Evolutionary conservation across 2,329 filamentous ascomycete species (phyloP), one percentile per base, ranked within the genome.

Genomic region (Exophiala dermatitidis): DNA sequence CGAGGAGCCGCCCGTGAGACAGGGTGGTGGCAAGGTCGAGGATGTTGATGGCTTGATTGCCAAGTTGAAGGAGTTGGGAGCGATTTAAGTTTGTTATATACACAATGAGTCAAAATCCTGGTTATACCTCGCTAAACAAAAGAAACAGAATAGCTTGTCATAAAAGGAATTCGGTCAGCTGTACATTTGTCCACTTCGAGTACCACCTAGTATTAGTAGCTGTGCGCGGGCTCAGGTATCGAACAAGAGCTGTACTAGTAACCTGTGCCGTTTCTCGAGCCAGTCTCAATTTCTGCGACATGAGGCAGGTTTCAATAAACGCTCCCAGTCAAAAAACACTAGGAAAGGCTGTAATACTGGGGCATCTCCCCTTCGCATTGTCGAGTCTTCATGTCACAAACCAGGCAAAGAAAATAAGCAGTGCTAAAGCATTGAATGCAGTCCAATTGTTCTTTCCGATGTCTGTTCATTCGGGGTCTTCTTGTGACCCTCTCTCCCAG

Each of bases 21-120:
- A 95, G 74, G 93, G 93, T 38, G 93, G 93, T 65, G 90, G 89
- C 63, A 98, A 97, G 82, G 93, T 98, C 19, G 90, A 95, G 67
- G 86, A 96, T 76, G 93, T 98, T 26, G 90, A 94, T 71, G 90
- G 90, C n/a, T 81, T 98, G 72, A 84, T 98, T 65, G 72, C 80
- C 54, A 96, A 93, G 80, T 77, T 98, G 68, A 97, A 97, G 81
- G 91, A 98, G 76, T 76, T 98, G 61, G 93, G 93, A 63, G 93
- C 90, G 60, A 74, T 96, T 73, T 95, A 81, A 67, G 34, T n/a
- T n/a, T 26, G 10, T 19, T 19, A 19, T 19, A 19, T 19, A 19
- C 2, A 19, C 19, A 19, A 19, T 19, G 19, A 19, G 19, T 1
- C 1, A 19, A 19, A 19, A 19, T 19, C 19, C 19, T 34, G 33